These are phyloP conservation scores for Aspergillus fructus DNA, from an alignment of 2,329 filamentous ascomycete genomes.

Conservation along the genomic window DNA sequence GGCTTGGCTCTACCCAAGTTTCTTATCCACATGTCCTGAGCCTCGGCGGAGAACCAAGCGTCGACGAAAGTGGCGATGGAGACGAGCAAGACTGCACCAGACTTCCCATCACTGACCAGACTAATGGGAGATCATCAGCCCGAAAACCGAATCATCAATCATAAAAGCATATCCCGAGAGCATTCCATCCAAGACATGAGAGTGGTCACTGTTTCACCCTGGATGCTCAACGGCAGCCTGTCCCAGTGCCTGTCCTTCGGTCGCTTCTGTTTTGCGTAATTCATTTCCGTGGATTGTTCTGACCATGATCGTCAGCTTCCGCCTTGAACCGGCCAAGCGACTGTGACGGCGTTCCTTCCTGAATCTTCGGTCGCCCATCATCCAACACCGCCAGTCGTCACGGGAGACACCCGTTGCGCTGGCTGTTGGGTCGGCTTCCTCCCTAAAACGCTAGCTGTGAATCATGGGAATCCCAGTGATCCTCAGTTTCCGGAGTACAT, in stretches of 20 bases:
- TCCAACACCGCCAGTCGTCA: neutral
- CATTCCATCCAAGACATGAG: constrained; percentile 1
- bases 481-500: neutral
- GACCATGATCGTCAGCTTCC: constrained; percentile 4
- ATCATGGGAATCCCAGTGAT: neutral
- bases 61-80: constrained; percentile 18
- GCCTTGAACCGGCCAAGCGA: neutral
- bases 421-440: constrained; percentile 1
- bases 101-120: neutral
- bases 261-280: constrained; percentile 3
- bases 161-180: neutral
- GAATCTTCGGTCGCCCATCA: neutral
- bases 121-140: constrained; percentile 19
- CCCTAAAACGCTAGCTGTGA: constrained; percentile 1
- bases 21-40: constrained; percentile 8
- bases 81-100: constrained; percentile 10
- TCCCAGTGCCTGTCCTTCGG: neutral
- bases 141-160: constrained; percentile 8
- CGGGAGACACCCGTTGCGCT: constrained; percentile 5
- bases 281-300: constrained; percentile 3
- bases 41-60: constrained; percentile 19
- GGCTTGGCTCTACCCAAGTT: constrained; percentile 16
- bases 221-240: neutral
- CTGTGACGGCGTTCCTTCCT: neutral
- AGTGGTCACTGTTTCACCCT: neutral